phyloP scores from a whole-genome alignment of 371 early-diverging fungal species.

The Parasitella parasitica region DNA sequence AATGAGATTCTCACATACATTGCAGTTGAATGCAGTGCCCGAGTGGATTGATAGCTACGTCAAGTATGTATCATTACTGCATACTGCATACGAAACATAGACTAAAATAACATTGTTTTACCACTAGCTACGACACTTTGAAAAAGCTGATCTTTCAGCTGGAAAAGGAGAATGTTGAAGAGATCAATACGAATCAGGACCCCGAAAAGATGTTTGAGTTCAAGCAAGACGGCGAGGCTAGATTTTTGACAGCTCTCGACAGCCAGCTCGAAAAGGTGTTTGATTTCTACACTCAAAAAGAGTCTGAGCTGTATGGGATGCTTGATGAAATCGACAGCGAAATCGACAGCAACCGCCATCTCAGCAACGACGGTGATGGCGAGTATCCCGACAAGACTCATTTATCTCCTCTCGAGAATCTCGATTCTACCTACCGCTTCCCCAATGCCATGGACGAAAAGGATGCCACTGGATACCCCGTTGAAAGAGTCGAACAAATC shows the following conservation, averaged over 20 bases:
- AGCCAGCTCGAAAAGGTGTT: slow-evolving; percentile 79
- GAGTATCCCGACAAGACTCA: background rate
- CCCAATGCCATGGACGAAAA: slow-evolving; percentile 1
- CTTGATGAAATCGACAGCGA: slow-evolving; percentile 26
- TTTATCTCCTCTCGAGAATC: slow-evolving; percentile 14
- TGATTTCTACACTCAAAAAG: slow-evolving; percentile 80
- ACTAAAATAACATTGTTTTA: background rate
- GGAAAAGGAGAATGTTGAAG: slow-evolving; percentile 80
- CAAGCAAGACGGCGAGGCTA: slow-evolving; percentile 23
- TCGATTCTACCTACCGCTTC: slow-evolving; percentile 21
- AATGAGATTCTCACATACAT: slow-evolving; percentile 90
- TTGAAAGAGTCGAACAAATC: slow-evolving; percentile 7
- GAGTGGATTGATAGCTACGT: slow-evolving; percentile 88
- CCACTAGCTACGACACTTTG: slow-evolving; percentile 74
- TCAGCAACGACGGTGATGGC: background rate
- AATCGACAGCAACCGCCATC: background rate
- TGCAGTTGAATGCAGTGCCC: slow-evolving; percentile 88
- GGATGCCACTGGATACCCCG: background rate
- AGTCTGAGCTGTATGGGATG: slow-evolving; percentile 64
- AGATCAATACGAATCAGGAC: slow-evolving; percentile 24
- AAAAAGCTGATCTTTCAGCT: slow-evolving; percentile 88
- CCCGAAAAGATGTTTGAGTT: slow-evolving; percentile 16
- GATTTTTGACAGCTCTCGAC: slow-evolving; percentile 73
- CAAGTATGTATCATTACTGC: slow-evolving; percentile 44
- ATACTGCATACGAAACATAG: background rate